Conservation (phyloP, 2,329 filamentous ascomycete species). For the Apiospora hydei region DNA sequence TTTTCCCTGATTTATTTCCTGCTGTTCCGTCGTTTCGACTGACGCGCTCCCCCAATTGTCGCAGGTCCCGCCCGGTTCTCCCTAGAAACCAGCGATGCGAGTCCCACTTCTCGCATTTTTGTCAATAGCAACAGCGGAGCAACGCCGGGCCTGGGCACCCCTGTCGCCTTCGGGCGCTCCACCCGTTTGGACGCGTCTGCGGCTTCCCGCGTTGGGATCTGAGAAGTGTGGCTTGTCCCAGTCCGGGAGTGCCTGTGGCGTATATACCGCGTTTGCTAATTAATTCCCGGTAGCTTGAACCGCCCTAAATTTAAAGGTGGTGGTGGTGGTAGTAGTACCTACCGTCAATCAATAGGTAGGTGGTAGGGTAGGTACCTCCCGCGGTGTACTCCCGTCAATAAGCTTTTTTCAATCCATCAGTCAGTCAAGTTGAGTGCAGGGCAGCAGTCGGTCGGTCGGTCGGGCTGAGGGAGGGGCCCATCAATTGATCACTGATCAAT, state of each 20-base stretch:
- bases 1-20: constrained; percentile 13
- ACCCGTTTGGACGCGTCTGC: constrained; percentile 11
- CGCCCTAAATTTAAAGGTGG: constrained; percentile 12
- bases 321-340: not conserved
- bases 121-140: constrained; percentile 64
- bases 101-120: constrained; percentile 30
- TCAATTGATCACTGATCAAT: no score
- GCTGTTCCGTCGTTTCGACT: constrained; percentile 30
- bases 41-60: constrained; percentile 20
- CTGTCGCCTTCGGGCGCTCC: not conserved
- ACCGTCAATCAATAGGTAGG: not conserved
- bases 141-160: constrained; percentile 49
- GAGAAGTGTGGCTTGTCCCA: constrained; percentile 2
- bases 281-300: not conserved
- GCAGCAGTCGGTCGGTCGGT: no score
- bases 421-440: not conserved
- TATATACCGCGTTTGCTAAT: not conserved
- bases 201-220: constrained; percentile 18
- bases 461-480: not conserved
- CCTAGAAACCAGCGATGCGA: constrained; percentile 42
- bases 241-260: constrained; percentile 1
- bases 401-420: not conserved
- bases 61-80: constrained; percentile 24
- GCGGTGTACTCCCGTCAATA: not conserved
- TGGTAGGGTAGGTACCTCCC: not conserved